Base-by-base conservation (phyloP, 768 basidiomycete genomes). In the Boletus patriciae region DNA sequence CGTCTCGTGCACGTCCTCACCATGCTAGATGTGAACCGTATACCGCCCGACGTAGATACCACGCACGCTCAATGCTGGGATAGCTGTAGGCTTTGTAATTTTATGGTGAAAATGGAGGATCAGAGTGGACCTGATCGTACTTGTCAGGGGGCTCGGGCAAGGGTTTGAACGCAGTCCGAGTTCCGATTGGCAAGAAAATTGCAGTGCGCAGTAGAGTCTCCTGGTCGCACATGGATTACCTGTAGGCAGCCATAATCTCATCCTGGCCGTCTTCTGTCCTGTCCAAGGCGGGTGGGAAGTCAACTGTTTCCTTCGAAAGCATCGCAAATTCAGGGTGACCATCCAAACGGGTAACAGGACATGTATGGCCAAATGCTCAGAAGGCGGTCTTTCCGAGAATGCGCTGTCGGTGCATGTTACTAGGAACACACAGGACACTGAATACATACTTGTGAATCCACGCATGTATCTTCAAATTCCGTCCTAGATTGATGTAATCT, bases 191-290 rank as follows among this genome's bases (percentile, higher is more conserved):
- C 73, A 37, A 83, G 72, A 49, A 62, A 57, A 11, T 54, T 49
- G 65, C 82, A 83, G 66, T 83, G 81, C 0, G 58, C 52, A 23
- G 67, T 34, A 56, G 73, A 83, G 66, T 82, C 81, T 6, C 81
- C 81, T 29, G 80, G 72, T 7, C 81, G 79, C 42, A 83, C 69
- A 60, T 83, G 82, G 12, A 83, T 62, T 16, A 71, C 79, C 16
- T 82, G 70, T 0, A 81, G 66, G 21, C 77, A 9, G 69, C 52
- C 23, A 68, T 25, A 16, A 55, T 54, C 16, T 65, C 54, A 49
- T 46, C 15, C 45, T 41, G 31, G 16, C 53, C n/a, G 16, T 52
- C 54, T 5, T 52, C 34, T 19, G 48, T 31, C 61, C 54, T 46
- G 49, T 46, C 40, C 19, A 53, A 47, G 29, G 60, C 63, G 48